phyloP scores from a whole-genome alignment of 2,329 filamentous ascomycete species.

The Metarhizium guizhouense region DNA sequence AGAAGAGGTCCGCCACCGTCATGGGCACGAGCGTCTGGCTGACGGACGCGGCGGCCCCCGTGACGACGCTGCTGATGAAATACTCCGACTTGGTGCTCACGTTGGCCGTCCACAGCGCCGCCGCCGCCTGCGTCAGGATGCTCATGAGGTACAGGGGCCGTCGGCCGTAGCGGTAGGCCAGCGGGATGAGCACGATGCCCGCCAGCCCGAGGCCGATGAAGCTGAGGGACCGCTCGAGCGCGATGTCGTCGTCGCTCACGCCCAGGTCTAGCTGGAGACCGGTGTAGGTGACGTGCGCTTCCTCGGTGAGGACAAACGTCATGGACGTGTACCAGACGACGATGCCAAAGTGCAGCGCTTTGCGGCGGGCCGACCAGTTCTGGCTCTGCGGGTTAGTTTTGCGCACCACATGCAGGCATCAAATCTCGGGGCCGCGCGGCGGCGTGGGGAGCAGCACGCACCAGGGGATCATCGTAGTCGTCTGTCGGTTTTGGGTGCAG shows the following conservation, averaged over 20 bases:
- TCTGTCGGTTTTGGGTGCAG: neutral
- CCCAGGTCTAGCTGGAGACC: neutral
- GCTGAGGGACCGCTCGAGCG: neutral
- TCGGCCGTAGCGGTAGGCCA: conserved; percentile 15
- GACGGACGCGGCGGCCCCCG: conserved; percentile 27
- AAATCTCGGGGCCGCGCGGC: too few relatives aligned
- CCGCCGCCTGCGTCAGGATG: conserved; percentile 26
- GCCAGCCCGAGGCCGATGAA: conserved; percentile 13
- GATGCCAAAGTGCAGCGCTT: neutral
- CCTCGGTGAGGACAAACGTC: neutral
- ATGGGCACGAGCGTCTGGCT: conserved; percentile 30
- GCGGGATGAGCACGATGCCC: conserved; percentile 13
- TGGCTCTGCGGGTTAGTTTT: neutral
- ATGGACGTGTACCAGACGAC: neutral
- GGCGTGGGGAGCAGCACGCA: too few relatives aligned
- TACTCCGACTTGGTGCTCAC: conserved; percentile 17
- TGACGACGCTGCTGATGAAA: conserved; percentile 28
- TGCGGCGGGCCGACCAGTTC: neutral
- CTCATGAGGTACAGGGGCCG: conserved; percentile 22
- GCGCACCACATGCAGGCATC: too few relatives aligned
- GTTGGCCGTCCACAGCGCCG: conserved; percentile 30
- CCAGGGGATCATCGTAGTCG: neutral
- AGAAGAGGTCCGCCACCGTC: conserved; percentile 25
- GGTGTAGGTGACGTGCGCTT: neutral
- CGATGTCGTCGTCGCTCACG: neutral